These are phyloP conservation scores for Sclerotiophoma versabilis DNA, from an alignment of 2,329 filamentous ascomycete species.

Conservation along the genomic window DNA sequence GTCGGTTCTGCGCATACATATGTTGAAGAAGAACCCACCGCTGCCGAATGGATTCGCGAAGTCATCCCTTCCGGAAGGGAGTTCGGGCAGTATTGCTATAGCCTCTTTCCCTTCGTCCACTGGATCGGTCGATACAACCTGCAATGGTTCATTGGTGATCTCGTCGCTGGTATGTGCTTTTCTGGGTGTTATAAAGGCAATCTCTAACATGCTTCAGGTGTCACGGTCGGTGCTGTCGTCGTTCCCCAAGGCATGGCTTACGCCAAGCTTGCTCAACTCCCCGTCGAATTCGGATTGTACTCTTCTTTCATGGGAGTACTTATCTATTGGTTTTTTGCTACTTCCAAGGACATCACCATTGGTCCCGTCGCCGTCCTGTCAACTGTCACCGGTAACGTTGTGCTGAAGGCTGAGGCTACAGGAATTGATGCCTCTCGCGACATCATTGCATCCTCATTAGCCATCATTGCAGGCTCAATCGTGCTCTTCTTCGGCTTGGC, in stretches of 20 bases:
- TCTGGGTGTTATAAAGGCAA: no score
- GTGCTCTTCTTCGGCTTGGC: slow-evolving; percentile 81
- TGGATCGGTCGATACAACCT: slow-evolving; percentile 91
- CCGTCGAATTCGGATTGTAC: slow-evolving; percentile 84
- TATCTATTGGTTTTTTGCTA: slow-evolving; percentile 98
- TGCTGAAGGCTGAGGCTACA: slow-evolving; percentile 63
- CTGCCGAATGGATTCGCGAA: slow-evolving; percentile 72
- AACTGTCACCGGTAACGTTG: slow-evolving; percentile 82
- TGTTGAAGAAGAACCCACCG: slow-evolving; percentile 80
- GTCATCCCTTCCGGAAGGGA: slow-evolving; percentile 66
- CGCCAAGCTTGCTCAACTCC: slow-evolving; percentile 79
- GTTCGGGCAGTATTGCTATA: slow-evolving; percentile 67
- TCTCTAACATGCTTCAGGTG: slow-evolving; percentile 54
- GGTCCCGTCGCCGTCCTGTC: slow-evolving; percentile 96
- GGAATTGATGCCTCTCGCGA: slow-evolving; percentile 35
- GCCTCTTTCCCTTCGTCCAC: slow-evolving; percentile 84
- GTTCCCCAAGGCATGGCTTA: slow-evolving; percentile 99
- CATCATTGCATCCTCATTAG: slow-evolving; percentile 66
- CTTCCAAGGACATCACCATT: slow-evolving; percentile 98
- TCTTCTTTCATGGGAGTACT: slow-evolving; percentile 96
- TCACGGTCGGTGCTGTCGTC: slow-evolving; percentile 79
- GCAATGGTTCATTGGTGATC: slow-evolving; percentile 86
- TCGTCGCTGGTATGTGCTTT: slow-evolving; percentile 77
- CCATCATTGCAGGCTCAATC: slow-evolving; percentile 80
- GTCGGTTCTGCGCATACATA: slow-evolving; percentile 76